A percentile compares a stretch with the other conserved stretches of the same genome.
Evolutionary conservation across 345 rosid species (phyloP).

Genomic region (Theobroma cacao): DNA sequence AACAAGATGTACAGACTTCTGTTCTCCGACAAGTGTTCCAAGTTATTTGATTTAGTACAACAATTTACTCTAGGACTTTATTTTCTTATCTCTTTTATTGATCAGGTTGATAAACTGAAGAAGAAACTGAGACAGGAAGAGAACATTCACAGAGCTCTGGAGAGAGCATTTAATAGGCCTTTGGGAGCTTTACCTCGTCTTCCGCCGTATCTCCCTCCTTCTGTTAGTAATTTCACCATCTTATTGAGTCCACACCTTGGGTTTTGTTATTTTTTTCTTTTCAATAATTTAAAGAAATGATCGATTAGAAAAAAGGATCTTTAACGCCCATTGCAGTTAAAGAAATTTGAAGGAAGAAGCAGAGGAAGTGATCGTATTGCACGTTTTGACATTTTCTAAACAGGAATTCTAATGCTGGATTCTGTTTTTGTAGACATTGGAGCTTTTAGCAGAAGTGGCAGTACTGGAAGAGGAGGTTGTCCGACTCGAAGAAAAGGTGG

Average conservation of each 20-base stretch:
- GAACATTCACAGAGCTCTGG: constrained; percentile 79
- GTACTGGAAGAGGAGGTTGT: constrained; percentile 88
- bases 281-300: not conserved
- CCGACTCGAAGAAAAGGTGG: constrained; percentile 78
- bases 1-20: constrained; percentile 58
- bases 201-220: constrained; percentile 81
- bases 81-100: not conserved
- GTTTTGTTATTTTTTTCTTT: not conserved
- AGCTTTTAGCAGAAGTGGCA: constrained; percentile 95
- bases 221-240: constrained; percentile 50
- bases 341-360: not conserved
- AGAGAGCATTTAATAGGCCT: constrained; percentile 86
- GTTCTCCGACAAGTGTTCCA: not conserved
- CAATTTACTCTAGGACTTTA: not conserved
- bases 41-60: not conserved
- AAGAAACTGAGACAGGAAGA: constrained; percentile 82
- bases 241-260: not conserved
- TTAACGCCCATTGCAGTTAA: not conserved
- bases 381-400: not conserved
- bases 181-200: constrained; percentile 94
- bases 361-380: not conserved
- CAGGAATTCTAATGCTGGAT: constrained; percentile 17
- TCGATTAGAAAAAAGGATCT: not conserved
- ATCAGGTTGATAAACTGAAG: constrained; percentile 81
- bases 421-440: constrained; percentile 55